phyloP scores from a whole-genome alignment of 2,329 filamentous ascomycete genomes.

The Hypoxylon sp. region DNA sequence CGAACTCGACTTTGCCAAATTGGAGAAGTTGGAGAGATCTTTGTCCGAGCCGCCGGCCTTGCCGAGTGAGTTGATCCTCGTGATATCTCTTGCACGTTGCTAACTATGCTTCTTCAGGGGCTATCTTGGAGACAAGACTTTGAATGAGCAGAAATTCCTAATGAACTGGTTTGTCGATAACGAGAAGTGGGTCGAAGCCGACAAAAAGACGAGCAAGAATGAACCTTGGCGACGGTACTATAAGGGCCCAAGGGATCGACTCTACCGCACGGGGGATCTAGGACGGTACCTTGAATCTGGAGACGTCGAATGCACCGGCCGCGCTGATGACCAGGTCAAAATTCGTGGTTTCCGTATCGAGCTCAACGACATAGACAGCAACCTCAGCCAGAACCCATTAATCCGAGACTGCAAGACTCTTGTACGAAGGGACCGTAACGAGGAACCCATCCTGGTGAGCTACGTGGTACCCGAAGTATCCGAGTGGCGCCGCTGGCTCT shows the following conservation, averaged over 20 bases:
- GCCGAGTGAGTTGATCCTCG: constrained; percentile 65
- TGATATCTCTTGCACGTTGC: background rate
- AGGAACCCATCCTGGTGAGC: constrained; percentile 88
- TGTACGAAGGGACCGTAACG: constrained; percentile 84
- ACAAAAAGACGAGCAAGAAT: constrained; percentile 66
- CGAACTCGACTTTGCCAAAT: constrained; percentile 30
- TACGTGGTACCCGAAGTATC: constrained; percentile 89
- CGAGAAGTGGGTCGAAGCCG: constrained; percentile 75
- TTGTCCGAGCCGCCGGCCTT: constrained; percentile 78
- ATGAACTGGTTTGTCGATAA: constrained; percentile 88
- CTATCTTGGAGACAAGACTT: constrained; percentile 73
- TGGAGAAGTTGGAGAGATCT: constrained; percentile 40
- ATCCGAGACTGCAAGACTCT: constrained; percentile 90
- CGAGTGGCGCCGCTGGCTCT: constrained; percentile 79
- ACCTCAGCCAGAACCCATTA: constrained; percentile 80
- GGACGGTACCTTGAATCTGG: constrained; percentile 64
- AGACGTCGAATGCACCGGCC: constrained; percentile 67
- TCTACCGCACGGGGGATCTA: constrained; percentile 91
- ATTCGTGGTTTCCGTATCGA: constrained; percentile 97
- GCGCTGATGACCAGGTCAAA: constrained; percentile 95
- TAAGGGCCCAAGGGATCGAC: constrained; percentile 84
- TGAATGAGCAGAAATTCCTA: constrained; percentile 83
- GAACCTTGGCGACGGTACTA: constrained; percentile 86
- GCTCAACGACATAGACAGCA: constrained; percentile 90
- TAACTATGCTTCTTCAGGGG: constrained; percentile 57